Evolutionary conservation across 1,139 yeast genomes (phyloP).

Genomic region (Geotrichum siamense): DNA sequence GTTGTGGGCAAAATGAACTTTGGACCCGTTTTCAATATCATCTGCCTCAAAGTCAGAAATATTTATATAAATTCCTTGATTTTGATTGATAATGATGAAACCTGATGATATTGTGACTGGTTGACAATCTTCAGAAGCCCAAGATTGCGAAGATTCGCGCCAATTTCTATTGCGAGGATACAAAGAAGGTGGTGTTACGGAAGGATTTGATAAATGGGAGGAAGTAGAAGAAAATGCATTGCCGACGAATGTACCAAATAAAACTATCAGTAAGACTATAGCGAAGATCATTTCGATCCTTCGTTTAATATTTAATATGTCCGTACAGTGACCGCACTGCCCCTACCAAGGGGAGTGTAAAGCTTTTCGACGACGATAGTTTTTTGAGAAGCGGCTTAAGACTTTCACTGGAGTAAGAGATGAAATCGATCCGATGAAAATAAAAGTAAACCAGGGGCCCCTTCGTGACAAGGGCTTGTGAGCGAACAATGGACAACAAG

Average conservation of each 20-base stretch:
- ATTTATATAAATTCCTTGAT: not conserved
- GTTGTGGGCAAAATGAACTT: not conserved
- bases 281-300: not conserved
- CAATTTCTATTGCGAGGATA: conserved; percentile 3
- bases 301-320: not conserved
- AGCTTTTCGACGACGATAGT: not conserved
- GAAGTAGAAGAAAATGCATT: not conserved
- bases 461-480: no score
- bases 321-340: not conserved
- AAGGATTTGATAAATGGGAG: not conserved
- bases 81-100: not conserved
- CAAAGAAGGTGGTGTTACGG: not conserved
- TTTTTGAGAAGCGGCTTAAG: not conserved
- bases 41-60: not conserved
- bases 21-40: not conserved
- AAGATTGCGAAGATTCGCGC: conserved; percentile 6
- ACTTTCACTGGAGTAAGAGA: no score
- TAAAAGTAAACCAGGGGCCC: no score
- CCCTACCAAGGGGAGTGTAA: not conserved
- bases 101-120: conserved; percentile 7
- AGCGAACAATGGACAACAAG: no score
- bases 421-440: no score
- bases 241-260: not conserved
- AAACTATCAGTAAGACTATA: not conserved
- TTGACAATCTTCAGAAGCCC: conserved; percentile 8